These are phyloP conservation scores for Nyssa sinensis DNA, from an alignment of 148 eudicot genomes.

Conservation along the genomic window DNA sequence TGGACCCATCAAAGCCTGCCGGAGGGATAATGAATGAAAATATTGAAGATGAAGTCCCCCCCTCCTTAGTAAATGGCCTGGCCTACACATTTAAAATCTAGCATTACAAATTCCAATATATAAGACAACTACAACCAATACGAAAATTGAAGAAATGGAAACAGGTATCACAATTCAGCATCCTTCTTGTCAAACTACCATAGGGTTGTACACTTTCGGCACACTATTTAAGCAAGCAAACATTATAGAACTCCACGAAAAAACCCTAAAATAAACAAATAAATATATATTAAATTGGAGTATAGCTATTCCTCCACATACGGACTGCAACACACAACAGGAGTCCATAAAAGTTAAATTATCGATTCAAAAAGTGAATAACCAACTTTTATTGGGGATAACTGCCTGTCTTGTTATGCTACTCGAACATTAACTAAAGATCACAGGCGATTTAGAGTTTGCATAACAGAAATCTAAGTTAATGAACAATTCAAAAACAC, in stretches of 20 bases:
- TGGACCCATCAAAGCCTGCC: constrained; percentile 24
- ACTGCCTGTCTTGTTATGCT: background rate
- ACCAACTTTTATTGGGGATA: background rate
- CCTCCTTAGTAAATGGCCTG: constrained; percentile 43
- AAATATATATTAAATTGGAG: constrained; percentile 2
- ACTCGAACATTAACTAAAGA: background rate
- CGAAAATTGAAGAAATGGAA: background rate
- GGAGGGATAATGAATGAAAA: constrained; percentile 58
- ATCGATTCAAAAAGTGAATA: background rate
- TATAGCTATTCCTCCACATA: background rate
- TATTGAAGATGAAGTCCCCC: constrained; percentile 54
- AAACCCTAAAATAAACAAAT: constrained; percentile 6
- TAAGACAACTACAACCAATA: background rate
- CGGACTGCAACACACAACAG: background rate
- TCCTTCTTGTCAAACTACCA: background rate
- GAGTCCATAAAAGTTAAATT: background rate
- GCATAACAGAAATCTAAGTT: background rate
- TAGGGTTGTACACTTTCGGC: background rate
- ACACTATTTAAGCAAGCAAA: background rate
- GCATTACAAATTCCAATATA: constrained; percentile 23
- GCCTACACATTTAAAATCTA: constrained; percentile 50
- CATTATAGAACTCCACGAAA: too few species aligned
- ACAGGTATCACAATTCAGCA: background rate
- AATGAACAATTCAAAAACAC: background rate
- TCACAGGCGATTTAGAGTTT: background rate